Base-by-base conservation (phyloP, 805 yeast species). In the Wickerhamomyces queroliae region DNA sequence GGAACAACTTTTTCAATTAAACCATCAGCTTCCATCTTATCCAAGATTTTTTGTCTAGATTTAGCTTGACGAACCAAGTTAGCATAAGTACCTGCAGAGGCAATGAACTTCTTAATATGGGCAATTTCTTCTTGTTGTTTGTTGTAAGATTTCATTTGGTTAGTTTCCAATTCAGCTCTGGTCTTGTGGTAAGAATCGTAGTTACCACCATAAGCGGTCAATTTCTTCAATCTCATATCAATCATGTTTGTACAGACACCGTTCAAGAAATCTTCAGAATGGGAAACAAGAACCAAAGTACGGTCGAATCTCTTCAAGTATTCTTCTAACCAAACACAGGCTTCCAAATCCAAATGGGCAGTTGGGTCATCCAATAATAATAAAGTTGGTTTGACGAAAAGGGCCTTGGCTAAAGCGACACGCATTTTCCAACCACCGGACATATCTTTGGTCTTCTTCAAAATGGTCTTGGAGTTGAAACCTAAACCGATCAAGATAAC, bases 391-490 rank as follows among this genome's bases (percentile, higher is more conserved):
- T 93, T 91, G 52, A 93, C 98, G 73, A 93, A 93, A 55, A 93
- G 75, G 23, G 99, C 99, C 69, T 93, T 93, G 45, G 96, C 96
- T 47, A 93, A 74, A 33, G 99, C 98, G 46, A 93, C 99, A 72
- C 99, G 88, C 99, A 93, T 93, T 74, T 89, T 89, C 99, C 99
- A 93, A 64, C 99, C 99, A 78, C 99, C 99, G 61, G 97, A 88
- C 99, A 93, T 93, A 62, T 93, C 98, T 68, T 88, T 90, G 58
- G 99, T 93, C 69, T 82, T 83, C 77, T 93, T 93, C 62, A 76
- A 74, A 59, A 93, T 91, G 41, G 98, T 91, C 50, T 68, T 67
- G 41, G 83, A 59, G 67, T 85, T 86, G 81, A 93, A 93, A 58
- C 99, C 99, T 64, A 93, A 78, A 90, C 99, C 99, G 51, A 86